These are phyloP conservation scores for Coleophoma crateriformis DNA, from an alignment of 2,329 filamentous ascomycete genomes.

Conservation along the genomic window DNA sequence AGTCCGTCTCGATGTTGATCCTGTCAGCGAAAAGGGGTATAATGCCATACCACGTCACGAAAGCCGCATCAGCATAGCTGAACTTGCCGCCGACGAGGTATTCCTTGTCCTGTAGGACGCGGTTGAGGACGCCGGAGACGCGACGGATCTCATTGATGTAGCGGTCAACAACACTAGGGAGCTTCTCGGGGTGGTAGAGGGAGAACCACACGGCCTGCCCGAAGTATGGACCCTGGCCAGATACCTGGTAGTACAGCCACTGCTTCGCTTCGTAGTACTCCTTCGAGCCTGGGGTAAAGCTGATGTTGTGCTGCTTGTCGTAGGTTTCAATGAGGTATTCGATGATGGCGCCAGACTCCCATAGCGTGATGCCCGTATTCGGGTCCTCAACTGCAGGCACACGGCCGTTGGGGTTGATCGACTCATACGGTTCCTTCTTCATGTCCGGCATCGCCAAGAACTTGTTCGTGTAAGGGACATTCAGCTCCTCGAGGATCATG, in stretches of 20 bases:
- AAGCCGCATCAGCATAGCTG: constrained; percentile 30
- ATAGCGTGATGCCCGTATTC: constrained; percentile 34
- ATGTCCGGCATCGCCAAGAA: constrained; percentile 30
- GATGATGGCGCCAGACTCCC: constrained; percentile 40
- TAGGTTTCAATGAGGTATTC: constrained; percentile 36
- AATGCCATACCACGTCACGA: constrained; percentile 11
- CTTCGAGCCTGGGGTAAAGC: constrained; percentile 22
- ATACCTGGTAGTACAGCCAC: constrained; percentile 34
- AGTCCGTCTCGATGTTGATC: constrained; percentile 13
- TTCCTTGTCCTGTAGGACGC: constrained; percentile 26
- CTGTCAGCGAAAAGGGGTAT: constrained; percentile 7
- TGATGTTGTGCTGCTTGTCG: constrained; percentile 31
- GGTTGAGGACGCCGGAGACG: constrained; percentile 33
- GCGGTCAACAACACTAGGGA: constrained; percentile 36
- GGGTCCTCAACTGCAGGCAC: constrained; percentile 30
- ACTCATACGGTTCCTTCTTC: constrained; percentile 32
- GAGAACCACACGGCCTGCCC: constrained; percentile 27
- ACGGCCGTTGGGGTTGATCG: constrained; percentile 24
- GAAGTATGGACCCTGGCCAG: constrained; percentile 36
- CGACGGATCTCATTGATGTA: constrained; percentile 35
- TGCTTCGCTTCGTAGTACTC: constrained; percentile 28
- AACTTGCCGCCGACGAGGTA: constrained; percentile 33
- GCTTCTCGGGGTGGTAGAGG: constrained; percentile 29
- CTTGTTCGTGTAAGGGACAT: constrained; percentile 31
- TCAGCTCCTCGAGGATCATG: constrained; percentile 38